Base-by-base conservation (phyloP, 345 rosid genomes). In the Boechera stricta region DNA sequence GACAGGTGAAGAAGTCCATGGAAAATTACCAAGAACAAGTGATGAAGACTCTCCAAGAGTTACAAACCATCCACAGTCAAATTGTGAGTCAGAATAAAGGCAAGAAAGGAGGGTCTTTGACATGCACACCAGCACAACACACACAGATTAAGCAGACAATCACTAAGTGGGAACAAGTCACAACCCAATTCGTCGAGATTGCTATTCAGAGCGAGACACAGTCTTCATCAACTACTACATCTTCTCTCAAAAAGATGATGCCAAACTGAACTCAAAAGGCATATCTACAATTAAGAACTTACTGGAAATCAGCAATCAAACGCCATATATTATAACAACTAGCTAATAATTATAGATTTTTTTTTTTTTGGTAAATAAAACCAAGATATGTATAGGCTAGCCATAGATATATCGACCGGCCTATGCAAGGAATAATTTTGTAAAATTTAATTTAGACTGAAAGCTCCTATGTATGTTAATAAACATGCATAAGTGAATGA, bases 81-180 rank as follows among this genome's bases (percentile, higher is more conserved):
- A 71, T 77, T 45, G 5, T 45, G 38, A 48, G 5, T 1, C 65
- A 64, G 21, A 71, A 71, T 12, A 33, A 71, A 45, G 66, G 66
- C 2, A 77, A 77, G 60, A 28, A 2, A 70, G 58, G 16, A 1
- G 75, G 35, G 0, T 10, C 76, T 41, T 13, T 64, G 45, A 38
- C 44, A 26, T 47, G 49, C 26, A 70, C 80, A 71, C 21, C 44
- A 1, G 10, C 38, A 45, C 80, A 77, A 36, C 57, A 26, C 29
- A 15, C 15, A 13, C 61, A 64, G 76, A 64, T 77, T 47, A 54
- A 77, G 57, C n/a, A 47, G 18, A 71, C 72, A 18, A 71, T 77
- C 59, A 77, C 81, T 13, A 77, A 35, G 21, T 71, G 76, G 81
- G 81, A 77, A 57, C 42, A 57, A 64, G 81, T 77, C 11, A 77